Evolutionary conservation across 2,329 filamentous ascomycete species (phyloP).

Genomic region (Alternaria ethzedia): DNA sequence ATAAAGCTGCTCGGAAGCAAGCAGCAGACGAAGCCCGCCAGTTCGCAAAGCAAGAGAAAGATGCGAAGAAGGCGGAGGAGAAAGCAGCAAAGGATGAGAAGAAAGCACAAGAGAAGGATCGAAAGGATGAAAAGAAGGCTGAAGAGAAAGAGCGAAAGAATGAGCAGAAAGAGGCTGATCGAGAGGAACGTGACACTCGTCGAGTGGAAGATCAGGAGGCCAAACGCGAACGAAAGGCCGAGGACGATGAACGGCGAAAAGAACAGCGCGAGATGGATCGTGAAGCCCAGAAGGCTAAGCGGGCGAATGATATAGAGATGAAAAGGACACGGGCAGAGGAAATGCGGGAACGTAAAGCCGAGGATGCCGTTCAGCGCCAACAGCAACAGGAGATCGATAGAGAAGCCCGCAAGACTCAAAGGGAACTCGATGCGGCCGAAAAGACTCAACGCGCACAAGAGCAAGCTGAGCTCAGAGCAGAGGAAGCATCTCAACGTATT

Average conservation of each 20-base stretch:
- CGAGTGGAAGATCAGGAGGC: neutral
- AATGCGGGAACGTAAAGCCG: neutral
- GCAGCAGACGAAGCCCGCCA: neutral
- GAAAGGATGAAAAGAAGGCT: neutral
- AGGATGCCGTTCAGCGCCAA: neutral
- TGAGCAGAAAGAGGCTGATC: neutral
- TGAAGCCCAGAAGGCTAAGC: neutral
- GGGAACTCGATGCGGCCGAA: neutral
- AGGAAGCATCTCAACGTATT: neutral
- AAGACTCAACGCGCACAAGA: neutral
- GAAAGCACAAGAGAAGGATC: neutral
- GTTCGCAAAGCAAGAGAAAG: neutral
- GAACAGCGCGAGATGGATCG: neutral
- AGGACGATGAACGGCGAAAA: neutral
- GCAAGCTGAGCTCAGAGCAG: neutral
- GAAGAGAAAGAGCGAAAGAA: neutral
- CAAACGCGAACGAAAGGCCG: neutral
- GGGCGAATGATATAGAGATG: neutral
- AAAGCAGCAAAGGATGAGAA: neutral
- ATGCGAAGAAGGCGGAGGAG: neutral
- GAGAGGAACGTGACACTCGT: neutral
- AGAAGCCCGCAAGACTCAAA: neutral
- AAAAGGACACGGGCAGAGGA: neutral
- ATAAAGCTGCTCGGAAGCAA: neutral
- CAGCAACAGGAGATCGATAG: neutral